These are phyloP conservation scores for Saccharomycopsis vini DNA, from an alignment of 805 yeast genomes.

Conservation along the genomic window DNA sequence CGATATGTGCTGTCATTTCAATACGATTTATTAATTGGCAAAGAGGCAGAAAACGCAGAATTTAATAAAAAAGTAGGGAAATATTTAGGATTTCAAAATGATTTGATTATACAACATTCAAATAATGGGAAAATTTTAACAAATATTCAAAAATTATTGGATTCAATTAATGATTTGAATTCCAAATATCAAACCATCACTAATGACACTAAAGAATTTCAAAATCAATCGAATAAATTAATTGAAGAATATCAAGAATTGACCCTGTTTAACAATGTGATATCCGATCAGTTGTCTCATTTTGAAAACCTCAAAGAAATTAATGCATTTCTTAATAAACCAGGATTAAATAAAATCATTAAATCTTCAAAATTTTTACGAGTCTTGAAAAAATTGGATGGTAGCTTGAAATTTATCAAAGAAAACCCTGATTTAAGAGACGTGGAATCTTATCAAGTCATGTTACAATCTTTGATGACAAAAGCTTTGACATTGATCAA, in stretches of 20 bases:
- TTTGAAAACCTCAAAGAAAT: constrained; percentile 69
- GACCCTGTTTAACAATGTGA: constrained; percentile 33
- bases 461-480: constrained; percentile 77
- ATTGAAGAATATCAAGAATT: constrained; percentile 38
- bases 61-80: constrained; percentile 30
- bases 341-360: constrained; percentile 60
- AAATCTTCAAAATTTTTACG: constrained; percentile 42
- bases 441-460: constrained; percentile 53
- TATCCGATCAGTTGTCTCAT: constrained; percentile 42
- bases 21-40: constrained; percentile 32
- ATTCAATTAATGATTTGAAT: constrained; percentile 39
- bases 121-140: constrained; percentile 31
- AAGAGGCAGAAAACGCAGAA: constrained; percentile 33
- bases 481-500: constrained; percentile 69
- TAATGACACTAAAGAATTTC: constrained; percentile 55
- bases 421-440: constrained; percentile 57
- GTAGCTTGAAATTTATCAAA: constrained; percentile 52
- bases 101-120: constrained; percentile 26
- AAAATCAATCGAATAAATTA: constrained; percentile 43
- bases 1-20: constrained; percentile 32
- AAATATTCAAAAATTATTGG: constrained; percentile 38
- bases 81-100: constrained; percentile 26
- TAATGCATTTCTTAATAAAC: constrained; percentile 57
- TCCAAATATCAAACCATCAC: constrained; percentile 49
- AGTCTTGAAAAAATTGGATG: constrained; percentile 51